Percentiles rank a stretch among this genome's conserved stretches.
These are phyloP conservation scores for Ceratobasidium sp. DNA, from an alignment of 1,284 basidiomycete genomes.

Conservation along the genomic window DNA sequence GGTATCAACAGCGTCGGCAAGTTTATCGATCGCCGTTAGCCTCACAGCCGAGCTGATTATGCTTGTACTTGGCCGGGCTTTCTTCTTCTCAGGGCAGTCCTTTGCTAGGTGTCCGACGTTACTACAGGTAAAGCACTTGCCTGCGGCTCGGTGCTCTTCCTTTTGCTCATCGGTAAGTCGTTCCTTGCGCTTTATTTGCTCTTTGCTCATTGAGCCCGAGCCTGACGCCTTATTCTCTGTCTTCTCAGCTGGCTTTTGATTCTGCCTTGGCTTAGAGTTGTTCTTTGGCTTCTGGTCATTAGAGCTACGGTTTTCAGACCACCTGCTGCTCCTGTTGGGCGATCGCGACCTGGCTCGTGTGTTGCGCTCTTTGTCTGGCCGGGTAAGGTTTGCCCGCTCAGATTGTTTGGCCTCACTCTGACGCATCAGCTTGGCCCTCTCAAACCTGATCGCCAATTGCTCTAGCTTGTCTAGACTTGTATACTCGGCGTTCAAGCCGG, in stretches of 20 bases:
- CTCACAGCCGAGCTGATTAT: slow-evolving; percentile 13
- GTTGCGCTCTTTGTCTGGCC: neutral
- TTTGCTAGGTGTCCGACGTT: slow-evolving; percentile 20
- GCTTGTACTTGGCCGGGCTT: neutral
- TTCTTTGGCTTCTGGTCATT: neutral
- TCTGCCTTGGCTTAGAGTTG: neutral
- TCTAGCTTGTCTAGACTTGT: slow-evolving; percentile 20
- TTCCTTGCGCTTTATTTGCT: neutral
- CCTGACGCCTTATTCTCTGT: neutral
- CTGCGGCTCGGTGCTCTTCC: slow-evolving; percentile 37
- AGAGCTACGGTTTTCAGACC: neutral
- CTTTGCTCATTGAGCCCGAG: neutral
- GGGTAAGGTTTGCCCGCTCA: neutral
- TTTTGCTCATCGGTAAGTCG: slow-evolving; percentile 10
- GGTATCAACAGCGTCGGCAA: neutral
- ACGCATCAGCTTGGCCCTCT: slow-evolving; percentile 21
- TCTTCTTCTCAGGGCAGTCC: slow-evolving; percentile 42
- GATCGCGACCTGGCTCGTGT: neutral
- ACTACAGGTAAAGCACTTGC: slow-evolving; percentile 42
- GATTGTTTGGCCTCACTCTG: slow-evolving; percentile 1
- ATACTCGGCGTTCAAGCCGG: slow-evolving; percentile 27
- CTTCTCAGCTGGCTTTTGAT: neutral
- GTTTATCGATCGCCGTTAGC: neutral
- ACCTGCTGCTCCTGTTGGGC: neutral
- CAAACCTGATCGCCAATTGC: slow-evolving; percentile 41